These are phyloP conservation scores for Ophiostoma sp. DNA, from an alignment of 2,329 filamentous ascomycete genomes.

Conservation along the genomic window DNA sequence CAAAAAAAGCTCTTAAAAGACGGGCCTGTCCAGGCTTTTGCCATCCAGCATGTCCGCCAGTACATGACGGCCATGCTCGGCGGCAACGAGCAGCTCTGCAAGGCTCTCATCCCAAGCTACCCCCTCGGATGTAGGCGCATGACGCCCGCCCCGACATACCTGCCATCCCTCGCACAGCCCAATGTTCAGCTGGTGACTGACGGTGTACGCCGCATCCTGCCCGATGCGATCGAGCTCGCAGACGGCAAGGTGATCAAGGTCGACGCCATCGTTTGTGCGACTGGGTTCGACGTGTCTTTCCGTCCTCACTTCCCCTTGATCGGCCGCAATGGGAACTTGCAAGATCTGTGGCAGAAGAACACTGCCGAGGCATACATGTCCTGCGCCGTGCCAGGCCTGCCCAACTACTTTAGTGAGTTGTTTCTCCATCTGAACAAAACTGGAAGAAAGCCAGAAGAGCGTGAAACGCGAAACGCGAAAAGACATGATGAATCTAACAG, in stretches of 20 bases:
- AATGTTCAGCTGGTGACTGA: constrained; percentile 47
- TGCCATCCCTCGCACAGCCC: constrained; percentile 42
- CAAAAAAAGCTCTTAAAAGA: constrained; percentile 37
- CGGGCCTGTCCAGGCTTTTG: constrained; percentile 40
- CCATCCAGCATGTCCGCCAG: constrained; percentile 38
- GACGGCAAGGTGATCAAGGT: constrained; percentile 47
- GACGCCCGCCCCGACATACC: constrained; percentile 48
- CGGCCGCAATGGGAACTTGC: constrained; percentile 38
- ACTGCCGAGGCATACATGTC: constrained; percentile 50
- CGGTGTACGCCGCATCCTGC: constrained; percentile 43
- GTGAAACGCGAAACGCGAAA: too few relatives aligned
- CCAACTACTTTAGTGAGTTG: constrained; percentile 48
- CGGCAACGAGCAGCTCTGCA: constrained; percentile 47
- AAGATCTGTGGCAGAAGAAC: constrained; percentile 42
- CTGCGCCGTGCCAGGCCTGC: constrained; percentile 46
- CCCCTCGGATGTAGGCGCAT: constrained; percentile 46
- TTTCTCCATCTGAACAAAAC: neutral
- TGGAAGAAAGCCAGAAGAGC: neutral
- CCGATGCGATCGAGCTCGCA: constrained; percentile 45
- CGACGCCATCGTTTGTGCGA: constrained; percentile 42
- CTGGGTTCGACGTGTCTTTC: constrained; percentile 17
- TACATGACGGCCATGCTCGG: constrained; percentile 47
- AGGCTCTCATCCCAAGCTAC: constrained; percentile 47
- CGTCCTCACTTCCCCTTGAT: constrained; percentile 19
- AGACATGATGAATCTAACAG: neutral